phyloP scores from a whole-genome alignment of 2,329 filamentous ascomycete genomes.

The Didymellaceae sp. region DNA sequence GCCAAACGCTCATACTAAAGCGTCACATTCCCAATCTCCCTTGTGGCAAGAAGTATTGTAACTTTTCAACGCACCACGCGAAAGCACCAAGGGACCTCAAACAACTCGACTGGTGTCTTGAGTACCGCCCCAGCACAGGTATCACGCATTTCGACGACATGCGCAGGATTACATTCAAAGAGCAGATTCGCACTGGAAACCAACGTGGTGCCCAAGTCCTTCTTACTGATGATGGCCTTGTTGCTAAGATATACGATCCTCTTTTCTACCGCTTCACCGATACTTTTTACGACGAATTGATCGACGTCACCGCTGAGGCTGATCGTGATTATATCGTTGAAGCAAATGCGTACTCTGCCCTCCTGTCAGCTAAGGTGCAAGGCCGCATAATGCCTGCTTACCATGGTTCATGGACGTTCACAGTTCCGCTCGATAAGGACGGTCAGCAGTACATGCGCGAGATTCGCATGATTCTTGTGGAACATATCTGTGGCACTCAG shows the following conservation, averaged over 20 bases:
- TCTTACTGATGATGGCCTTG: neutral
- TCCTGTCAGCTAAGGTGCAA: neutral
- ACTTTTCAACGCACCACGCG: no score
- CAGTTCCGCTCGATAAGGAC: neutral
- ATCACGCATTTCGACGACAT: neutral
- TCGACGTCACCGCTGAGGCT: neutral
- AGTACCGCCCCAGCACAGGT: neutral
- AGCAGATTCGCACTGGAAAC: neutral
- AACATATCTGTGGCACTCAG: neutral
- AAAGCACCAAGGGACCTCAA: no score
- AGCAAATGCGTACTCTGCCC: neutral
- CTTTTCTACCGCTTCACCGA: slow-evolving; percentile 3
- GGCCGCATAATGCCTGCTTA: neutral
- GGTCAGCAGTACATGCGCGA: neutral
- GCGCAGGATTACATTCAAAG: neutral
- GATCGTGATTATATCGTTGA: neutral
- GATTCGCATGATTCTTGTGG: slow-evolving; percentile 12
- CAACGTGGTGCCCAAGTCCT: slow-evolving; percentile 11
- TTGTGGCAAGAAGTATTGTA: neutral
- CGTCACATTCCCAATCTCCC: neutral
- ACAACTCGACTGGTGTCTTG: slow-evolving; percentile 2
- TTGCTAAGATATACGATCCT: slow-evolving; percentile 20
- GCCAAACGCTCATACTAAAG: neutral
- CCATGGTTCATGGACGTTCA: neutral
- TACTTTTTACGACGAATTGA: neutral